Conservation (phyloP, 2,329 filamentous ascomycete genomes). For the Albifimbria verrucaria region DNA sequence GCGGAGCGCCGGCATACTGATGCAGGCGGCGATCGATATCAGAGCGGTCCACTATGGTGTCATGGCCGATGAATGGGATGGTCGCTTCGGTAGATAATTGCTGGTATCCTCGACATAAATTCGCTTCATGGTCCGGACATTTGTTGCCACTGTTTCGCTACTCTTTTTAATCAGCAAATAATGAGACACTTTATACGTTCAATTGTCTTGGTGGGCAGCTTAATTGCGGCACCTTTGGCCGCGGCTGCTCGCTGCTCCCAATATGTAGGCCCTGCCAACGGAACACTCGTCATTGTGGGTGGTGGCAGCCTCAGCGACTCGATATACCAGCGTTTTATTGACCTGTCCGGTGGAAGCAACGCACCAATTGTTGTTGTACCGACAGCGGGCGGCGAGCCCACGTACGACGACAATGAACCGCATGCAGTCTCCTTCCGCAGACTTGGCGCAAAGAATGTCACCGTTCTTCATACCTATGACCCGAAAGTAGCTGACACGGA, state of each 20-base stretch:
- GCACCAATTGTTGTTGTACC: background rate
- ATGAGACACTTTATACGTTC: background rate
- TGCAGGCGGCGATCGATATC: background rate
- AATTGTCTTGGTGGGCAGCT: background rate
- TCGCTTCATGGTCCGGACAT: too few species aligned
- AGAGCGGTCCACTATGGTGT: background rate
- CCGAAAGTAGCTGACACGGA: background rate
- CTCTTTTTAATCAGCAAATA: background rate
- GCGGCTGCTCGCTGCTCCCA: background rate
- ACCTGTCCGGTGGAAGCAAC: background rate
- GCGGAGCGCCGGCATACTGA: background rate
- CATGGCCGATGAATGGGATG: background rate
- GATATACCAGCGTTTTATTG: conserved; percentile 1
- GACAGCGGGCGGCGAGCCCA: background rate
- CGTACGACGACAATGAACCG: background rate
- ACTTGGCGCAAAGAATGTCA: background rate
- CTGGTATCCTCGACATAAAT: too few species aligned
- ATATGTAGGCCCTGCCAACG: conserved; percentile 1
- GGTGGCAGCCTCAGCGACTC: conserved; percentile 1
- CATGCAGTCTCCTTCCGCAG: background rate
- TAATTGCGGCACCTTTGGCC: background rate
- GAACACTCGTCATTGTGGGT: conserved; percentile 1
- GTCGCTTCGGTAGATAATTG: background rate
- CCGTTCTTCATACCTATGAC: conserved; percentile 1
- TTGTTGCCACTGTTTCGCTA: too few species aligned